phyloP scores from a whole-genome alignment of 1,284 basidiomycete genomes.

The Agroathelia rolfsii region DNA sequence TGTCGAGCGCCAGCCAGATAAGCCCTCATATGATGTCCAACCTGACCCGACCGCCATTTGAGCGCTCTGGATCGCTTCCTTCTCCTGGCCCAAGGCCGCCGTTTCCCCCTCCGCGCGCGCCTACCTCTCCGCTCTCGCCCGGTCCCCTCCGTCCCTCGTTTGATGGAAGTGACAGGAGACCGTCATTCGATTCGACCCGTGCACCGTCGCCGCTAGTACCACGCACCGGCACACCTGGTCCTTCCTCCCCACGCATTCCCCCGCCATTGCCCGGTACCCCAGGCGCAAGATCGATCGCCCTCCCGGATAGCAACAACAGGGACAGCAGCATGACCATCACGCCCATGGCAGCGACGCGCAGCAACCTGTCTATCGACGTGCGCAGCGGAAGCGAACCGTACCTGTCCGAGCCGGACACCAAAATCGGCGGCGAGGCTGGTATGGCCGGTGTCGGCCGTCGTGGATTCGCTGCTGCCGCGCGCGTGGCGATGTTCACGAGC shows the following conservation, averaged over 20 bases:
- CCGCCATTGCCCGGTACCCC: conserved; percentile 16
- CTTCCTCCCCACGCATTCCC: conserved; percentile 12
- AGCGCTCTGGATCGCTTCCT: too few relatives aligned
- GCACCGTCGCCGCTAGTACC: conserved; percentile 6
- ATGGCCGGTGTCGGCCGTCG: conserved; percentile 88
- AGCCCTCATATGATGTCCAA: too few relatives aligned
- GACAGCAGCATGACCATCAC: conserved; percentile 7
- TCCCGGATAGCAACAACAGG: conserved; percentile 11
- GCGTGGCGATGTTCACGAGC: conserved; percentile 50
- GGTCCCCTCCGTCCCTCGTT: conserved; percentile 14
- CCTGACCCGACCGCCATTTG: too few relatives aligned
- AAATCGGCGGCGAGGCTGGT: conserved; percentile 70
- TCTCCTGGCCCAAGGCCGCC: too few relatives aligned
- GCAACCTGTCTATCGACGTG: not conserved
- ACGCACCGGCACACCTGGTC: conserved; percentile 2
- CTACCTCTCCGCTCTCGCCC: conserved; percentile 11
- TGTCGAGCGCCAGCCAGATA: too few relatives aligned
- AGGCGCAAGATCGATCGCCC: conserved; percentile 23
- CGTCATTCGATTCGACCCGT: conserved; percentile 9
- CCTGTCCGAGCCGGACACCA: conserved; percentile 45
- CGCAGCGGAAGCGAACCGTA: not conserved
- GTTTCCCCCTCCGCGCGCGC: conserved; percentile 12
- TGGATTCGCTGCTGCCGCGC: conserved; percentile 74
- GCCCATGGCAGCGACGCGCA: not conserved
- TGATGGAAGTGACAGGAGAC: conserved; percentile 18